Conservation (phyloP, 768 basidiomycete genomes). For the Russula dissimulans region DNA sequence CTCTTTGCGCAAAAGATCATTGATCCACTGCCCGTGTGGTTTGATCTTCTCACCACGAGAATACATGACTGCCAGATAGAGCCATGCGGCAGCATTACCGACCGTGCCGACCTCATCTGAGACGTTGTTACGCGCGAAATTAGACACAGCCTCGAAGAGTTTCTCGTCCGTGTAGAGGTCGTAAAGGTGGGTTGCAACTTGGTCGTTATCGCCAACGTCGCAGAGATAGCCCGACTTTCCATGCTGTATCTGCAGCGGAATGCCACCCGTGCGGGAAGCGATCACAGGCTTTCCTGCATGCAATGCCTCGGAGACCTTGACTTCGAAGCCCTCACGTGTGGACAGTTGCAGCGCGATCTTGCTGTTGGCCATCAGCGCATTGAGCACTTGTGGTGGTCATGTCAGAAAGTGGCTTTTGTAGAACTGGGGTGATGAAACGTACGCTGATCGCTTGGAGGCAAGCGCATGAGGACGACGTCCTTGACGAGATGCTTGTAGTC, state of each 20-base stretch:
- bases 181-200: slow-evolving; percentile 68
- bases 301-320: slow-evolving; percentile 94
- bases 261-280: slow-evolving; percentile 80
- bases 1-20: slow-evolving; percentile 69
- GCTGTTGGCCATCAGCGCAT: slow-evolving; percentile 81
- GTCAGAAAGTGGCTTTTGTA: neutral
- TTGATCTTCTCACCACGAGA: slow-evolving; percentile 63
- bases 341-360: slow-evolving; percentile 88
- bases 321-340: slow-evolving; percentile 92
- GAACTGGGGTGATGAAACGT: slow-evolving; percentile 24
- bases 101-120: slow-evolving; percentile 80
- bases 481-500: slow-evolving; percentile 34
- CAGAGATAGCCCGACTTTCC: slow-evolving; percentile 86
- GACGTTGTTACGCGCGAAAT: slow-evolving; percentile 61
- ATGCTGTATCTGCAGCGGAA: slow-evolving; percentile 83
- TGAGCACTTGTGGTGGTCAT: slow-evolving; percentile 47
- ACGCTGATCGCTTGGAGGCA: slow-evolving; percentile 82
- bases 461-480: slow-evolving; percentile 38
- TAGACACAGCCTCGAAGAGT: slow-evolving; percentile 36
- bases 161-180: slow-evolving; percentile 69
- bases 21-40: slow-evolving; percentile 79
- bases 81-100: slow-evolving; percentile 61
- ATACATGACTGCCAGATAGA: slow-evolving; percentile 75
- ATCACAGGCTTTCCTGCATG: slow-evolving; percentile 85
- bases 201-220: slow-evolving; percentile 61